Conservation (phyloP, 495 filamentous ascomycete genomes). For the Lentithecium fluviatile region DNA sequence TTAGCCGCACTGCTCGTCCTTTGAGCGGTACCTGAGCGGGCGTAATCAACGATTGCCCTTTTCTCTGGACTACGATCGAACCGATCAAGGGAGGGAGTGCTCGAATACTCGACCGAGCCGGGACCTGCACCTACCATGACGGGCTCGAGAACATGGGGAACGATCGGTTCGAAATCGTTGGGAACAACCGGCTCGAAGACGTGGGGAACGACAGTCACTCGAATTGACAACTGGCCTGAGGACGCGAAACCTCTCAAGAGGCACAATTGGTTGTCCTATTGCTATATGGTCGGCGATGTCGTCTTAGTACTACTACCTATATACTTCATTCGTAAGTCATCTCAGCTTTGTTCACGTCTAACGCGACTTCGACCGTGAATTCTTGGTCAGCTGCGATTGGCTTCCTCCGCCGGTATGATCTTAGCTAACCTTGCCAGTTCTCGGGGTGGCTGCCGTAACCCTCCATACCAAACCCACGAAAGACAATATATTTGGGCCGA, state of each 20-base stretch:
- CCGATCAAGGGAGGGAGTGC: not conserved
- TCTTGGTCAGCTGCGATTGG: too few species aligned
- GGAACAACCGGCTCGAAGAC: conserved; percentile 26
- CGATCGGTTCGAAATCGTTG: conserved; percentile 25
- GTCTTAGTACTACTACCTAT: conserved; percentile 24
- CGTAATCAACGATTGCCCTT: not conserved
- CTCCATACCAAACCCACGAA: conserved; percentile 30
- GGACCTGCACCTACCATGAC: not conserved
- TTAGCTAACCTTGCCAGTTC: conserved; percentile 5
- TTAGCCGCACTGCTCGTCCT: not conserved
- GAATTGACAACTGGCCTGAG: conserved; percentile 21
- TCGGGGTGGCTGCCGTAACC: conserved; percentile 17
- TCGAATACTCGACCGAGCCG: not conserved
- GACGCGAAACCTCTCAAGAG: conserved; percentile 19
- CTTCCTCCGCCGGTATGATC: too few species aligned
- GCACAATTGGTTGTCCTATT: conserved; percentile 21
- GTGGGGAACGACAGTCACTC: conserved; percentile 19
- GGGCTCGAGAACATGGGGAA: too few species aligned
- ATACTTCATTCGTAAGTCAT: conserved; percentile 30
- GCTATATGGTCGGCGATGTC: conserved; percentile 26
- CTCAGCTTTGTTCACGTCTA: not conserved
- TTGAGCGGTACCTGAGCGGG: not conserved
- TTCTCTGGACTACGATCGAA: not conserved
- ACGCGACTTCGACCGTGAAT: not conserved
- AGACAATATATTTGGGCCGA: conserved; percentile 21